Base-by-base conservation (phyloP, 2,329 filamentous ascomycete species). In the Aspergillus calidoustus region DNA sequence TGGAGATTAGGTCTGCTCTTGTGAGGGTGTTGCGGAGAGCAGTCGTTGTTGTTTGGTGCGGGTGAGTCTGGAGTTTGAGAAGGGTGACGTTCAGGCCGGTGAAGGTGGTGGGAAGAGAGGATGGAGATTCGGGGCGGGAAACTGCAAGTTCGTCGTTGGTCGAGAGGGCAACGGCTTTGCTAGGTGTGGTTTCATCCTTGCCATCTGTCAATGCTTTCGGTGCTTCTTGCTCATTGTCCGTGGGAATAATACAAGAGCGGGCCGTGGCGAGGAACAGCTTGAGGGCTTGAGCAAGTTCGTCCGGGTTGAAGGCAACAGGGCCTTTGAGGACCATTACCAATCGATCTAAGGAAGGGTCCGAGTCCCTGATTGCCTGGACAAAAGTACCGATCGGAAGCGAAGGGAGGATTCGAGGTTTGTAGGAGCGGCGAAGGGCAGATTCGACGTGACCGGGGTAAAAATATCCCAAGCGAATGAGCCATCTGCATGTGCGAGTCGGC, bases 271-370 rank as follows among this genome's bases (percentile, higher is more conserved):
- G 70, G 62, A 81, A 74, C 23, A 75, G 63, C 55, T 76, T 77
- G 30, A 82, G 68, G 9, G 74, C 69, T 41, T 76, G 73, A 11
- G 76, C 72, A 46, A 82, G 70, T 64, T 82, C 80, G 51, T 76
- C 70, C 2, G 75, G 63, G 38, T 73, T 72, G 8, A 80, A 66
- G 46, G 73, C 64, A 30, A 72, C 70, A 3, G 77, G 72, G 4
- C 75, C 72, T 31, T 73, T 67, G 30, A 82, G 65, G 43, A 79
- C 71, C 34, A 71, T 67, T 34, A 76, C 71, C 17, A 82, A 67
- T n/a, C 74, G 67, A 41, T 71, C 69, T 19, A 80, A 67, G 2
- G 78, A 78, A 3, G 74, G 67, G 61, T 81, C 79, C 11, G 69
- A 74, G 11, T 76, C 71, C 13, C 76, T 71, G 22, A 83, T 66